These are phyloP conservation scores for Ascochyta pisi DNA, from an alignment of 2,329 filamentous ascomycete species.

Conservation along the genomic window DNA sequence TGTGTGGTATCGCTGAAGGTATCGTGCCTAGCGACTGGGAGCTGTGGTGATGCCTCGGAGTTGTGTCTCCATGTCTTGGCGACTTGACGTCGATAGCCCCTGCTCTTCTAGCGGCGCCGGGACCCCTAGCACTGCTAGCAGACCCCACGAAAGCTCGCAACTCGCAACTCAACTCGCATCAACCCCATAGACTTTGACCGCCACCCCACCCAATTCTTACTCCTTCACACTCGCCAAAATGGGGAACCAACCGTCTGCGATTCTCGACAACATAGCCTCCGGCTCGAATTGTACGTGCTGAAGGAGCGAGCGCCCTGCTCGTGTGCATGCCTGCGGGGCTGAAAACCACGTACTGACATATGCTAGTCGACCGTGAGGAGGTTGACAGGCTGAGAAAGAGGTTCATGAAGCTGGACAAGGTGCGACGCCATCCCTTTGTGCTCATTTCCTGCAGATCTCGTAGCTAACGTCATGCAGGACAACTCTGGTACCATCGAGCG, in stretches of 20 bases:
- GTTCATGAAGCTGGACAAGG: constrained; percentile 99
- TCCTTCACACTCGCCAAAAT: constrained; percentile 46
- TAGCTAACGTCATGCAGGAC: constrained; percentile 65
- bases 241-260: constrained; percentile 66
- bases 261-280: constrained; percentile 95
- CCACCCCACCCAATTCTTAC: constrained; percentile 20
- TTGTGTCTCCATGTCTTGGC: constrained; percentile 31
- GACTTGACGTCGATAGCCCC: constrained; percentile 29
- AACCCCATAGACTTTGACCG: constrained; percentile 18
- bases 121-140: constrained; percentile 25
- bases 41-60: constrained; percentile 9
- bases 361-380: constrained; percentile 90
- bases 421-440: constrained; percentile 51
- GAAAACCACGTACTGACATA: constrained; percentile 36
- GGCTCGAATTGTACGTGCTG: constrained; percentile 84
- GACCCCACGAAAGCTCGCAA: constrained; percentile 31
- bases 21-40: background rate
- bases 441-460: background rate
- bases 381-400: constrained; percentile 94
- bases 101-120: constrained; percentile 23
- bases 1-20: background rate
- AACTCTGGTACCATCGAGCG: constrained; percentile 98
- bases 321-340: constrained; percentile 37
- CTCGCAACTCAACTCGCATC: constrained; percentile 12
- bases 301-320: constrained; percentile 21